These are phyloP conservation scores for Alopecurus myosuroides DNA, from an alignment of 176 grass and related monocot genomes.

Conservation along the genomic window DNA sequence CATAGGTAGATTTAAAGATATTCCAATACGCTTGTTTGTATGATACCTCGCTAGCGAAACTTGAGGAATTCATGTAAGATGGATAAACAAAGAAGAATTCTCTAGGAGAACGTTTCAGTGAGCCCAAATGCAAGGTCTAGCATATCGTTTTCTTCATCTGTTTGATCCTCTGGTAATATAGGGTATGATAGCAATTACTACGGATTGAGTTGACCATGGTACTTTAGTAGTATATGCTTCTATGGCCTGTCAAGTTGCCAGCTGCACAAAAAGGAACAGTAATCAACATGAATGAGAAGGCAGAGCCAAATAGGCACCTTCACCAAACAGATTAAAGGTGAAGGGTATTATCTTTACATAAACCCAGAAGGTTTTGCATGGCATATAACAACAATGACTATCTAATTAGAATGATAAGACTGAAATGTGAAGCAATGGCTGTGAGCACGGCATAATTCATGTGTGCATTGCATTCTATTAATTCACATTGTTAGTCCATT, in stretches of 20 bases:
- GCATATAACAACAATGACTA: no score
- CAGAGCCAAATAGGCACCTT: not conserved
- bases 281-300: not conserved
- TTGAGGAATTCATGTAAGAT: not conserved
- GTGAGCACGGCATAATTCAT: no score
- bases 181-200: not conserved
- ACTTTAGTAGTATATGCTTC: conserved; percentile 2
- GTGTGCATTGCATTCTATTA: no score
- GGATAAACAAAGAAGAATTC: not conserved
- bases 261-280: not conserved
- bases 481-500: no score
- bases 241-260: conserved; percentile 9
- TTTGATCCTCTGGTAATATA: conserved; percentile 80
- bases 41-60: not conserved
- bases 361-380: no score
- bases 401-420: no score
- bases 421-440: no score
- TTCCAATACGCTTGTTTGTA: not conserved
- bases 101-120: conserved; percentile 84
- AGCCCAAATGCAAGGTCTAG: conserved; percentile 96
- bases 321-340: no score
- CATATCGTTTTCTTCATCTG: conserved; percentile 99
- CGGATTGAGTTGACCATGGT: not conserved
- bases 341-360: no score
- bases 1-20: not conserved